Base-by-base conservation (phyloP, 352 stramenopile genomes). In the Phytopythium chamaehyphon region DNA sequence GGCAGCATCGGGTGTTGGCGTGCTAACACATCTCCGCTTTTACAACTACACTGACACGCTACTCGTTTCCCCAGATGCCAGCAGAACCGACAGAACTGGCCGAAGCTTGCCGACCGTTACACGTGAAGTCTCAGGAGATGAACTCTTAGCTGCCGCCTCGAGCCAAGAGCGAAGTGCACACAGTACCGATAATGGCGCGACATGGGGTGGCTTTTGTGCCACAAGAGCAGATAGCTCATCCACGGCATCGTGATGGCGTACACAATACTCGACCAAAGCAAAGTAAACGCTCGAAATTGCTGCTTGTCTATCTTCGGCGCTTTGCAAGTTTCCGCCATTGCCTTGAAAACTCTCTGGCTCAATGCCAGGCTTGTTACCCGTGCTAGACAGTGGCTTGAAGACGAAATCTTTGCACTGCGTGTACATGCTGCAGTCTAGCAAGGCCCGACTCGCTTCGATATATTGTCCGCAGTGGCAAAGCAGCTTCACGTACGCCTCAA, bases 401-500 rank as follows among this genome's bases (percentile, higher is more conserved):
- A 66, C 18, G 18, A 73, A 14, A 36, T 77, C 54, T 18, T 83
- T 72, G 49, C 79, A 85, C 11, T 79, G 66, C 36, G 89, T 69
- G 50, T 84, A 89, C 28, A 93, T 26, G 38, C 78, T 61, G 14
- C 76, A 86, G 16, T 73, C 61, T 15, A 93, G 64, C 31, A 90
- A 59, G n/a, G 73, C 71, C 42, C 61, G 63, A 43, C 64, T 78
- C 1, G 79, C 79, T 64, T 93, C 82, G 12, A 74, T 40, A 18
- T 72, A 64, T 33, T 75, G 57, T 15, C 67, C 73, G 24, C 71
- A 87, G 37, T 80, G 71, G 24, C 61, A 67, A 21, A 90, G 53
- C 35, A 93, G 55, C 31, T 71, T 62, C 10, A 72, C 69, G 46
- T 93, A 93, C 16, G 76, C 82, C 11, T 87, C 46, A 8, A 93